Base-by-base conservation (phyloP, 169 alveolate species). In the Prorocentrum cordatum region DNA sequence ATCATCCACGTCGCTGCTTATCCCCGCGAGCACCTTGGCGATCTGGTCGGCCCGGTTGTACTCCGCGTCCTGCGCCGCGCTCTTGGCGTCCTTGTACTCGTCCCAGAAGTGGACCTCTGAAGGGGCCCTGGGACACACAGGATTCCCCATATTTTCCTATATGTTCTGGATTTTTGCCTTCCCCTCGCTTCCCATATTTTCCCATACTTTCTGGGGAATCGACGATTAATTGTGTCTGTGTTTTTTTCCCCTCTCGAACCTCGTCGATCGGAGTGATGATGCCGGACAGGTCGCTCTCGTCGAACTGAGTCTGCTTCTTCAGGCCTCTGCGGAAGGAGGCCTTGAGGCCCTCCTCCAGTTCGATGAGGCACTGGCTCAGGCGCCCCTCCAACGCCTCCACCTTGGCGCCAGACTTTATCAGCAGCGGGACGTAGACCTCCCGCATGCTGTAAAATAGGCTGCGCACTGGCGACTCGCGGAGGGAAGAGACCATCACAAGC, bases 281-380 rank as follows among this genome's bases (percentile, higher is more conserved):
- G 42, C 88, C 92, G 26, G 92, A 83, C n/a, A 68, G 45, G 33
- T 85, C 92, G 14, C 24, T 35, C 26, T 62, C 89, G 22, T 64
- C 70, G 35, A 66, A 66, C 70, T 83, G 77, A 20, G 62, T 71
- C 38, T 64, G 61, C 33, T 59, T 70, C 29, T 68, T 67, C 47
- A 62, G 73, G 22, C 92, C 92, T 18, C 88, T 75, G 29, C 92
- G 85, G 45, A 87, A 54, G 2, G 77, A 72, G 3, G 92, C 68
- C 29, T 71, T 61, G 36, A 87, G 92, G 67, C 92, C 92, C 29
- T 83, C 88, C 12, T 62, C 82, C 45, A 87, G 83, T 83, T 87
- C 92, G 20, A 50, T 42, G 75, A 87, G 27, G 70, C 64, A 61
- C 47, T 73, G 73, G 26, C 75, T 35, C 73, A 87, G 31, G 31